Conservation (phyloP, 2,329 filamentous ascomycete species). For the Hypoxylon sp. region DNA sequence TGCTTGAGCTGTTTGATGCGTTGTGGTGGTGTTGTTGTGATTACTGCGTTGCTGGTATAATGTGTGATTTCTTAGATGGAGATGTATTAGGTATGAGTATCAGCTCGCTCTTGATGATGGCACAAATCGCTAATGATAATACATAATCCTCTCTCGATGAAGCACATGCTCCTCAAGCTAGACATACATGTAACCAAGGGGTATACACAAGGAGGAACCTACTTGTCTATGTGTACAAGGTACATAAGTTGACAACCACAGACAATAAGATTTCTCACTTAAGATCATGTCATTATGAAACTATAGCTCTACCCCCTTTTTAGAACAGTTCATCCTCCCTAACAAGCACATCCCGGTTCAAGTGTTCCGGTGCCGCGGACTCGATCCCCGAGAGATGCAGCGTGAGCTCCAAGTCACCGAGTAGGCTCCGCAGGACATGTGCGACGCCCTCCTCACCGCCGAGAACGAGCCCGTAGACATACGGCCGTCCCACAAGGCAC, state of each 20-base stretch:
- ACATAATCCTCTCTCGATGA: neutral
- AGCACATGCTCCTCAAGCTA: too few species aligned
- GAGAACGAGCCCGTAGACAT: slow-evolving; percentile 62
- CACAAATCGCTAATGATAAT: neutral
- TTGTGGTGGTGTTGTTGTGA: neutral
- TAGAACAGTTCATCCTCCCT: slow-evolving; percentile 48
- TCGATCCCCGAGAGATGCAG: slow-evolving; percentile 50
- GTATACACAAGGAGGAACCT: neutral
- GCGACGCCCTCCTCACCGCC: slow-evolving; percentile 50
- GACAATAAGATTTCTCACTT: neutral
- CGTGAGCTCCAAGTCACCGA: slow-evolving; percentile 51
- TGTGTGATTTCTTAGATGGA: neutral
- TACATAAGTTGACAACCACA: neutral
- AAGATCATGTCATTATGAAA: neutral
- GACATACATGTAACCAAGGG: neutral
- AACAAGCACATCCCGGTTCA: slow-evolving; percentile 42
- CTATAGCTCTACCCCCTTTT: neutral
- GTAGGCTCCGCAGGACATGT: slow-evolving; percentile 49
- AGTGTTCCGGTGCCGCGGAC: slow-evolving; percentile 37
- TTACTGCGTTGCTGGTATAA: neutral
- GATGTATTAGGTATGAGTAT: neutral
- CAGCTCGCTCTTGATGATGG: neutral
- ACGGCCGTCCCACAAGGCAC: slow-evolving; percentile 72
- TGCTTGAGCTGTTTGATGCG: slow-evolving; percentile 9
- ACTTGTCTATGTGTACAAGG: neutral